Evolutionary conservation across 257 asterid genomes (phyloP).

Genomic region (Petunia secreta): DNA sequence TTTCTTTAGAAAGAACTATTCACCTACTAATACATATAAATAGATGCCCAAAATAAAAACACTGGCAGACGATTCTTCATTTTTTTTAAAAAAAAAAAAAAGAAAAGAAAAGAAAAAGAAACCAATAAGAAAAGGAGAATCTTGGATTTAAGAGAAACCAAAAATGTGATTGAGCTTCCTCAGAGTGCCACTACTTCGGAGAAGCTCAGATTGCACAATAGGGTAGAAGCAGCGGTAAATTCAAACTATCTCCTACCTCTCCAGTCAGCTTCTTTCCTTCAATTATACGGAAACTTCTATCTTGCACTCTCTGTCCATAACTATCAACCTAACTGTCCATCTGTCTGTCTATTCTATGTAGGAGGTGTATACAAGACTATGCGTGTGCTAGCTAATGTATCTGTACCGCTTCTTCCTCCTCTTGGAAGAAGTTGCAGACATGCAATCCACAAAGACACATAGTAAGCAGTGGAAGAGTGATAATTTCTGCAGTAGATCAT

Average conservation of each 20-base stretch:
- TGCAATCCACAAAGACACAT: neutral
- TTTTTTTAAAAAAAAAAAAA: too few species aligned
- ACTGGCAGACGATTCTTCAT: too few species aligned
- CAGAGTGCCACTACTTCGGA: neutral
- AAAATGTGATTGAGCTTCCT: neutral
- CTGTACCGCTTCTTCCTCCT: neutral
- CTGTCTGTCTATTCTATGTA: neutral
- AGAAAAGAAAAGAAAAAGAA: neutral
- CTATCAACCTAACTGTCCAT: neutral
- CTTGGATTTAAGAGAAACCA: neutral
- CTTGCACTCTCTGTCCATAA: neutral
- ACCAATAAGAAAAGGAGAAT: neutral
- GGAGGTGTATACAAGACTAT: neutral
- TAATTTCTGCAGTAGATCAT: neutral
- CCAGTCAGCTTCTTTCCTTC: neutral
- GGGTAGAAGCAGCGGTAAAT: neutral
- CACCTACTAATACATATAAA: slow-evolving; percentile 15
- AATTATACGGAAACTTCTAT: neutral
- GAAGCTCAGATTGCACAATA: slow-evolving; percentile 12
- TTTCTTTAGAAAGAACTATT: slow-evolving; percentile 9
- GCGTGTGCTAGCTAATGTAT: neutral
- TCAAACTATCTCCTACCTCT: neutral
- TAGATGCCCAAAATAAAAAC: neutral
- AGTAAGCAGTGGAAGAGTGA: neutral
- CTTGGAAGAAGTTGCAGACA: neutral